These are phyloP conservation scores for Chrysoporthe austroafricana DNA, from an alignment of 2,329 filamentous ascomycete species.

Conservation along the genomic window DNA sequence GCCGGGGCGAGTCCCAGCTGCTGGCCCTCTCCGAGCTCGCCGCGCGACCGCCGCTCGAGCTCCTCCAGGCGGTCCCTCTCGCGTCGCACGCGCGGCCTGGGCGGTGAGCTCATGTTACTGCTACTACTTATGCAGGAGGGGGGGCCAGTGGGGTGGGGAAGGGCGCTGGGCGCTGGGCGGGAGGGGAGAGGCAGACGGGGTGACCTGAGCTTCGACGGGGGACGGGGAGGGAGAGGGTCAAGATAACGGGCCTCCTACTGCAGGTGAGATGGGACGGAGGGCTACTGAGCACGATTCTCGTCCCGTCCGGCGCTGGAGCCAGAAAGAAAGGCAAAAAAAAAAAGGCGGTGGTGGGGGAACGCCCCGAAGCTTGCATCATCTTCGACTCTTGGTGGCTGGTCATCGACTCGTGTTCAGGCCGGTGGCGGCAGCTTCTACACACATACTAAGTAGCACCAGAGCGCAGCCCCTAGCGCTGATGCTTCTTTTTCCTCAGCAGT, in stretches of 20 bases:
- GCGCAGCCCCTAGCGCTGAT: too few species aligned
- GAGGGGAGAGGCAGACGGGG: not conserved
- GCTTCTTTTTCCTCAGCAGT: too few species aligned
- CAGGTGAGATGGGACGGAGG: too few species aligned
- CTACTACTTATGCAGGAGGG: not conserved
- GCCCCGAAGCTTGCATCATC: not conserved
- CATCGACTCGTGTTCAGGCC: not conserved
- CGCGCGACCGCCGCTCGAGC: constrained; percentile 19
- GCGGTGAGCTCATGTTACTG: constrained; percentile 21
- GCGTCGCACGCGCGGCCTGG: constrained; percentile 26
- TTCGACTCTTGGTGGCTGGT: not conserved
- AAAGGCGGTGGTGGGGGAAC: constrained; percentile 3
- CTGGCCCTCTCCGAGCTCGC: constrained; percentile 19
- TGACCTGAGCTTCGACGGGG: too few species aligned
- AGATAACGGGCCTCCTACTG: too few species aligned
- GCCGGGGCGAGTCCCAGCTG: constrained; percentile 16
- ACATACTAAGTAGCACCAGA: too few species aligned
- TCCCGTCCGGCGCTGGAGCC: not conserved
- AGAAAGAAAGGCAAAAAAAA: not conserved
- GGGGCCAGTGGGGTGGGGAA: too few species aligned
- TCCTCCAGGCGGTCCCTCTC: constrained; percentile 25
- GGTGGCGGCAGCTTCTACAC: too few species aligned
- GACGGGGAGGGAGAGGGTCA: too few species aligned
- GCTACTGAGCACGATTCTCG: too few species aligned
- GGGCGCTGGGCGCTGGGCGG: not conserved